Conservation (phyloP, 2,329 filamentous ascomycete species). For the Cordyceps cicadae region DNA sequence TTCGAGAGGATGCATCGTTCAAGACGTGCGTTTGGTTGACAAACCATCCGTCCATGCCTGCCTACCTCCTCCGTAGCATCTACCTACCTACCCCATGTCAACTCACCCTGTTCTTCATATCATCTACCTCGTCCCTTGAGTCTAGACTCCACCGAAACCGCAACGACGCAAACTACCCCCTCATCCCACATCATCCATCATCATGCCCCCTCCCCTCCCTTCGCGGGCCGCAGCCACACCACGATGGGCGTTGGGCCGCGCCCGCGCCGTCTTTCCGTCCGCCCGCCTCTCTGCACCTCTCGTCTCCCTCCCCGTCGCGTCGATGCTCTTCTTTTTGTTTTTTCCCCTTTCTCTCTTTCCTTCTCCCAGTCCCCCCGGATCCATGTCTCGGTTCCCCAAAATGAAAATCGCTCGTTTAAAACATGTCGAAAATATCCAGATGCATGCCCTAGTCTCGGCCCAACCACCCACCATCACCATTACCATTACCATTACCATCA, state of each 20-base stretch:
- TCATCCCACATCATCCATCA: not conserved
- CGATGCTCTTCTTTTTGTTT: no score
- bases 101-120: not conserved
- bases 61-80: no score
- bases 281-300: not conserved
- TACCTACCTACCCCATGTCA: not conserved
- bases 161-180: not conserved
- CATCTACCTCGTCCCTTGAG: not conserved
- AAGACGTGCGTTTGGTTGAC: slow-evolving; percentile 1
- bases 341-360: no score
- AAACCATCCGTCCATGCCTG: not conserved
- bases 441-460: not conserved
- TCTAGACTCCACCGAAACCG: not conserved
- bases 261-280: not conserved
- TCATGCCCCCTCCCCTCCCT: not conserved
- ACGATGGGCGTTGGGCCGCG: slow-evolving; percentile 7
- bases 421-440: not conserved
- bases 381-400: not conserved
- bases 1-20: not conserved
- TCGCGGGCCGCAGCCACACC: slow-evolving; percentile 3
- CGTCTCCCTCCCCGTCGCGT: no score
- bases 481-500: no score
- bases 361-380: not conserved
- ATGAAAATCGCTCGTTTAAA: not conserved
- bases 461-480: not conserved